These are phyloP conservation scores for Candida argentea DNA, from an alignment of 805 yeast genomes.

Conservation along the genomic window DNA sequence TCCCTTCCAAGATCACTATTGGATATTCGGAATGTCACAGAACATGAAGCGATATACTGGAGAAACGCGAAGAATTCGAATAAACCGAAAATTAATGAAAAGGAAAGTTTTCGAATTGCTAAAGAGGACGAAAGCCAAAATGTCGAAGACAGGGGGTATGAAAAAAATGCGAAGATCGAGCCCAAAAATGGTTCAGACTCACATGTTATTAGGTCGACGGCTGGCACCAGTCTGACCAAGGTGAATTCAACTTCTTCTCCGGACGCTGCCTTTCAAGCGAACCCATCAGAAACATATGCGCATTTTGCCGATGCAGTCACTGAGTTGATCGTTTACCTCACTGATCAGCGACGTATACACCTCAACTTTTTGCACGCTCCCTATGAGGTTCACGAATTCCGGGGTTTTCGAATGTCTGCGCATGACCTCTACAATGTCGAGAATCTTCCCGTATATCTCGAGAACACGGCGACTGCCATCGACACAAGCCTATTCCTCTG, in stretches of 20 bases:
- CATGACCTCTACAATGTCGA: constrained; percentile 30
- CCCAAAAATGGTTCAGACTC: too few relatives aligned
- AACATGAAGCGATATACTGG: too few relatives aligned
- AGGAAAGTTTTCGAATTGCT: too few relatives aligned
- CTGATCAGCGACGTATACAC: constrained; percentile 44
- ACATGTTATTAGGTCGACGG: too few relatives aligned
- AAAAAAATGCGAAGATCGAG: too few relatives aligned
- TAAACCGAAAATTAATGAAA: neutral
- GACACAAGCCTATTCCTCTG: constrained; percentile 76
- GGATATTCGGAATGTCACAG: constrained; percentile 8
- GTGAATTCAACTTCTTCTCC: neutral
- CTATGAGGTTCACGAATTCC: constrained; percentile 37
- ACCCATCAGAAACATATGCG: too few relatives aligned
- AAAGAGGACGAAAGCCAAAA: neutral
- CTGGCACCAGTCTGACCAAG: too few relatives aligned
- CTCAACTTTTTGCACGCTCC: constrained; percentile 19
- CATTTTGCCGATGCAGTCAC: constrained; percentile 25
- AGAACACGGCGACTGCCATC: constrained; percentile 35
- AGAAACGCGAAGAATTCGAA: too few relatives aligned
- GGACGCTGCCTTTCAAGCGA: too few relatives aligned
- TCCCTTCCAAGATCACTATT: too few relatives aligned
- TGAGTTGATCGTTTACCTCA: constrained; percentile 35
- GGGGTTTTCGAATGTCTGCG: constrained; percentile 31
- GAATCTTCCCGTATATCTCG: constrained; percentile 12
- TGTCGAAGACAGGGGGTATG: neutral